Evolutionary conservation across 73 alveolate species (phyloP).

Genomic region (Paramecium sexaurelia): DNA sequence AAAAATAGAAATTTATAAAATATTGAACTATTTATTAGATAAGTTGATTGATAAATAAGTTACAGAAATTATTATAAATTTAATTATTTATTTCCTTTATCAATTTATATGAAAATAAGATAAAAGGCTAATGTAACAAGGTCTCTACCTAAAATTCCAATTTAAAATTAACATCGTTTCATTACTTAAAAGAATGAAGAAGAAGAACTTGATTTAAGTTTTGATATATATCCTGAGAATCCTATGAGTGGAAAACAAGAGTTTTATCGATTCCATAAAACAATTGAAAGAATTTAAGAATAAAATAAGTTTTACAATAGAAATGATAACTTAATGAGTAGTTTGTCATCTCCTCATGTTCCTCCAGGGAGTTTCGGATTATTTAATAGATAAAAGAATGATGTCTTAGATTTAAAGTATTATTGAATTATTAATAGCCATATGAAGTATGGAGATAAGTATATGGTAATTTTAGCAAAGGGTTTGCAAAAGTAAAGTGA

Average conservation of each 20-base stretch:
- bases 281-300: slow-evolving; percentile 1
- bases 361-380: slow-evolving; percentile 42
- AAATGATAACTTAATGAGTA: background rate
- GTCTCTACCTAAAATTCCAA: background rate
- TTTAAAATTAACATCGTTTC: background rate
- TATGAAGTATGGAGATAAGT: slow-evolving; percentile 37
- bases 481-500: slow-evolving; percentile 7
- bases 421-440: background rate
- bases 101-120: background rate
- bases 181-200: background rate
- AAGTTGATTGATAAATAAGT: background rate
- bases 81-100: background rate
- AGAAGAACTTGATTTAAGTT: background rate
- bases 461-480: slow-evolving; percentile 6
- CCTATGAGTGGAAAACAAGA: background rate
- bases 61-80: background rate
- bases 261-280: slow-evolving; percentile 4
- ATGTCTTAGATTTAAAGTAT: background rate
- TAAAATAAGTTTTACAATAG: background rate
- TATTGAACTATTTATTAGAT: too few species aligned
- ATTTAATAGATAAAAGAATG: background rate
- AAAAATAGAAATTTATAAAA: too few species aligned
- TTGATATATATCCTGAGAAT: background rate
- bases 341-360: background rate
- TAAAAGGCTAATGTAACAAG: background rate